These are phyloP conservation scores for Anethum foeniculum DNA, from an alignment of 140 eudicot genomes.

Conservation along the genomic window DNA sequence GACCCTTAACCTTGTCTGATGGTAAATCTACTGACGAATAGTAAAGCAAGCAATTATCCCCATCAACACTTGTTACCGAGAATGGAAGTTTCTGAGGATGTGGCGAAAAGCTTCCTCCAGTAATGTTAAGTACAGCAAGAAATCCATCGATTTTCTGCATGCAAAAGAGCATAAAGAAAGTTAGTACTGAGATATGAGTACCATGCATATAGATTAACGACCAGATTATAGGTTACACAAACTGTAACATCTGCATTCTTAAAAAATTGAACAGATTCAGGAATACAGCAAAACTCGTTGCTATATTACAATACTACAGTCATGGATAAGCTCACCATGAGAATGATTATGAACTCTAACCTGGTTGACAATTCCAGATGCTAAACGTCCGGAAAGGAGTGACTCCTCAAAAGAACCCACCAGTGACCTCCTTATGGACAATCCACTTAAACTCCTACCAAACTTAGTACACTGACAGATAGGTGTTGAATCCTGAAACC, in stretches of 20 bases:
- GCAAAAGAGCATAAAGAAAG: background rate
- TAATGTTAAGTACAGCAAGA: conserved; percentile 82
- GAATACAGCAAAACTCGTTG: background rate
- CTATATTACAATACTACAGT: background rate
- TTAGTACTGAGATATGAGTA: background rate
- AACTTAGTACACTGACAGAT: conserved; percentile 40
- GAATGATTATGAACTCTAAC: conserved; percentile 19
- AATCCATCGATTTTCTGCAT: conserved; percentile 92
- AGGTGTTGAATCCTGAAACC: conserved; percentile 37
- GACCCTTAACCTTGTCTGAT: conserved; percentile 36
- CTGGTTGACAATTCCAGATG: conserved; percentile 72
- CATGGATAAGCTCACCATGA: background rate
- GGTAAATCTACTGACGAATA: conserved; percentile 68
- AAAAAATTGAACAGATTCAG: background rate
- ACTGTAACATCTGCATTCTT: background rate
- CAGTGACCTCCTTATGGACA: conserved; percentile 78
- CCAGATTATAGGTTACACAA: background rate
- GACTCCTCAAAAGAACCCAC: conserved; percentile 99
- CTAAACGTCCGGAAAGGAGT: conserved; percentile 84
- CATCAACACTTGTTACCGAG: conserved; percentile 83
- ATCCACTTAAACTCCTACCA: conserved; percentile 59
- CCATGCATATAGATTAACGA: background rate
- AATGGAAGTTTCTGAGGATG: conserved; percentile 96
- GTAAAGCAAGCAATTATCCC: conserved; percentile 71
- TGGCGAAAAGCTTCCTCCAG: conserved; percentile 88